A percentile compares a stretch with the other conserved stretches of the same genome.
Evolutionary conservation across 2,329 filamentous ascomycete species (phyloP).

Genomic region (Chaetomium sp.): DNA sequence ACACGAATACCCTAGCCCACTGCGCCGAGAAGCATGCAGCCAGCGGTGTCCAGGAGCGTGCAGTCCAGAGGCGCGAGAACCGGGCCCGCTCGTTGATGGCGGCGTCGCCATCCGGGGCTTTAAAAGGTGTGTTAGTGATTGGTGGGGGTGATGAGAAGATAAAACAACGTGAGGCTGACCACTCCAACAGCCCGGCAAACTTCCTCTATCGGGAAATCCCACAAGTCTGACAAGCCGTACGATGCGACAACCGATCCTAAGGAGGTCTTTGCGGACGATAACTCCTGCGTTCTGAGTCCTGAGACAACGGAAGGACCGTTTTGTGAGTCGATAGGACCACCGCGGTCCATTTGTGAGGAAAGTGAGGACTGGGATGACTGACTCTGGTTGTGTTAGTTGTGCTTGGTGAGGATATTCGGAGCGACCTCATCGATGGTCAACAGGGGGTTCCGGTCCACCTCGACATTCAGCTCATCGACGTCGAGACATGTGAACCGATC

Average conservation of each 20-base stretch:
- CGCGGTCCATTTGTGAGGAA: not conserved
- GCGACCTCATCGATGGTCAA: not conserved
- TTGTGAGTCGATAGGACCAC: not conserved
- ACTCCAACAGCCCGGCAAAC: not conserved
- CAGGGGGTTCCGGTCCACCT: not conserved
- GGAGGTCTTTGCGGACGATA: not conserved
- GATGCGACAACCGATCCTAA: not conserved
- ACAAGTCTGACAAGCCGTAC: not conserved
- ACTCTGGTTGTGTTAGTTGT: not conserved
- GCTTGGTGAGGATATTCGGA: not conserved
- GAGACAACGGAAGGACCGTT: constrained; percentile 2
- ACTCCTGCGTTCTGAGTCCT: constrained; percentile 1
- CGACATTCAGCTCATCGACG: constrained; percentile 3
- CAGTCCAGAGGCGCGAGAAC: not conserved
- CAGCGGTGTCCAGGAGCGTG: not conserved
- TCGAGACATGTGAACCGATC: constrained; percentile 1
- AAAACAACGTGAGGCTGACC: not conserved
- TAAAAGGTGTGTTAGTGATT: not conserved
- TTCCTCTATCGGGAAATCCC: not conserved
- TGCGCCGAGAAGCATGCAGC: not conserved
- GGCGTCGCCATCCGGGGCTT: not conserved
- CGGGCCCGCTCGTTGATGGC: not conserved
- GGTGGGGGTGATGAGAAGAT: not conserved
- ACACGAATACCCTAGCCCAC: not conserved
- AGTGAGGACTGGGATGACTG: not conserved